Conservation (phyloP, 768 basidiomycete genomes). For the Hypholoma fasciculare region DNA sequence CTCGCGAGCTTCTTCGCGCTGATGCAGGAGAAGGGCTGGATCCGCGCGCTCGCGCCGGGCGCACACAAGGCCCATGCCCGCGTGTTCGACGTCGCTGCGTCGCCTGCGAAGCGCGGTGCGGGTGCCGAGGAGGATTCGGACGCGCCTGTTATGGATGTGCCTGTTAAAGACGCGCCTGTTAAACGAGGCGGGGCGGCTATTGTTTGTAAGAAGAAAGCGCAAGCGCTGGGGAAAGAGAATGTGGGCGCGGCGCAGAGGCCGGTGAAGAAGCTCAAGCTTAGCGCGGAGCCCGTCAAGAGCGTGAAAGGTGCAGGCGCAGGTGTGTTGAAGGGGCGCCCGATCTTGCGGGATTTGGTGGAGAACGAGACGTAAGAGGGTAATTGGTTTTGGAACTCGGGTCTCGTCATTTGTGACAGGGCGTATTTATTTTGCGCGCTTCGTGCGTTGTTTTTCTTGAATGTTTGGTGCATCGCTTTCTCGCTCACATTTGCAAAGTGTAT, state of each 20-base stretch:
- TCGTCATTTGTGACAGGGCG: no score
- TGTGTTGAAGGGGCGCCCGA: slow-evolving; percentile 55
- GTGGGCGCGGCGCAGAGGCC: slow-evolving; percentile 9
- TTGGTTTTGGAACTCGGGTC: not conserved
- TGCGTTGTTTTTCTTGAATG: no score
- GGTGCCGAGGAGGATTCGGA: not conserved
- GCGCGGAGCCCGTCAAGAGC: slow-evolving; percentile 10
- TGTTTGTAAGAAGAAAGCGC: not conserved
- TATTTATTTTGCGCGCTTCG: no score
- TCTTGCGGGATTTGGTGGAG: slow-evolving; percentile 62
- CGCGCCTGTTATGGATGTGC: not conserved
- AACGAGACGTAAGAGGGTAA: slow-evolving; percentile 22
- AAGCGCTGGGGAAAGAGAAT: slow-evolving; percentile 3
- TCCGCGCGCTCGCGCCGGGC: slow-evolving; percentile 52
- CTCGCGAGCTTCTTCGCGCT: slow-evolving; percentile 76
- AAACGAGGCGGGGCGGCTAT: not conserved
- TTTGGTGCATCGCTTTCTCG: no score
- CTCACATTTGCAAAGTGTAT: no score
- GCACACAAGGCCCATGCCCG: slow-evolving; percentile 54
- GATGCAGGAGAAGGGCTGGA: slow-evolving; percentile 75
- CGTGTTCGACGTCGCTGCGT: slow-evolving; percentile 9
- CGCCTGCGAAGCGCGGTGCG: slow-evolving; percentile 15
- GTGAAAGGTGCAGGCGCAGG: slow-evolving; percentile 20
- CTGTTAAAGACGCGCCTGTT: not conserved
- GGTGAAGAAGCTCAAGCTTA: slow-evolving; percentile 33